Conservation (phyloP, 2,329 filamentous ascomycete species). For the Torrubiella hemipterigena region DNA sequence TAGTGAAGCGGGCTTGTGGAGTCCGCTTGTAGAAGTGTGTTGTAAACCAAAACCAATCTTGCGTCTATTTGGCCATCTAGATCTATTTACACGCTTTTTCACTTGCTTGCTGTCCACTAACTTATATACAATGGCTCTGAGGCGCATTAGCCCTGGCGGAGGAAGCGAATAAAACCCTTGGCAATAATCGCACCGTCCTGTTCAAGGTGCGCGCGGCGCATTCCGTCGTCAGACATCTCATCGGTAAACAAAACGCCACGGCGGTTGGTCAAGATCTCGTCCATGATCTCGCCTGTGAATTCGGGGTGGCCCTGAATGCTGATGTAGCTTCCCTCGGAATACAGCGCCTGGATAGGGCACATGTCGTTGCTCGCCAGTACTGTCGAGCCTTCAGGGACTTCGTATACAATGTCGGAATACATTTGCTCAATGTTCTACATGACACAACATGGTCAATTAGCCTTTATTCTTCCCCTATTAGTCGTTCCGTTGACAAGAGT, state of each 20-base stretch:
- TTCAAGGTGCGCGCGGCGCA: conserved; percentile 49
- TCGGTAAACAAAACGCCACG: conserved; percentile 56
- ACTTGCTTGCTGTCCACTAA: too few species aligned
- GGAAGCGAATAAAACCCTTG: conserved; percentile 63
- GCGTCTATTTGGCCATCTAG: too few species aligned
- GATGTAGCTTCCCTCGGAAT: conserved; percentile 52
- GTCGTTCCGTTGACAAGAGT: not conserved
- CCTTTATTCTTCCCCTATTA: not conserved
- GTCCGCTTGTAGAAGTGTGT: too few species aligned
- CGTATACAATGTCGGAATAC: conserved; percentile 67
- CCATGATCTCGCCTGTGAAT: conserved; percentile 61
- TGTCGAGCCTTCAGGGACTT: conserved; percentile 49
- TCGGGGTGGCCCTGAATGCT: conserved; percentile 83
- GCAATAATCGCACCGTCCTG: conserved; percentile 76
- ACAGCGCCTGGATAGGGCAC: conserved; percentile 73
- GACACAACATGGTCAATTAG: not conserved
- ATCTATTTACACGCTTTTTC: too few species aligned
- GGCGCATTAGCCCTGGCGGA: too few species aligned
- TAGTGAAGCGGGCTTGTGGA: too few species aligned
- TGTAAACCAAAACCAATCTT: too few species aligned
- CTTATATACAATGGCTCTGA: too few species aligned
- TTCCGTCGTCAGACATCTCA: conserved; percentile 54
- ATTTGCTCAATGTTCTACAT: conserved; percentile 65
- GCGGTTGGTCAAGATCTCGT: conserved; percentile 53
- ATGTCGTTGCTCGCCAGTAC: conserved; percentile 50